A percentile compares a stretch with the other conserved stretches of the same genome.
These are phyloP conservation scores for Forsythia suspensa DNA, from an alignment of 257 asterid species.

Conservation along the genomic window DNA sequence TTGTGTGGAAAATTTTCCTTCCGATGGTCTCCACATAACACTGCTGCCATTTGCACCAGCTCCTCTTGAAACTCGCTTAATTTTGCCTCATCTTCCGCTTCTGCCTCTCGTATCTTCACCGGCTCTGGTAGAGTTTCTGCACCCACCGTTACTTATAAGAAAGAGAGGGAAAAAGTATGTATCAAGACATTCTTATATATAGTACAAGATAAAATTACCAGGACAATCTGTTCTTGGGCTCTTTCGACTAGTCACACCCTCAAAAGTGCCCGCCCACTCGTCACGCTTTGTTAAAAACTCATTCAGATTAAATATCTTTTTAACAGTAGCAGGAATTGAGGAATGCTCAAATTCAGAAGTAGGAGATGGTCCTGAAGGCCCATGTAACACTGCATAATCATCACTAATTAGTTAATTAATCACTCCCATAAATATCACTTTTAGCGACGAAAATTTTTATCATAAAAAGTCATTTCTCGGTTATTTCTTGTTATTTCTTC, in stretches of 20 bases:
- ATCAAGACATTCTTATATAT: neutral
- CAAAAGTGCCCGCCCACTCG: slow-evolving; percentile 78
- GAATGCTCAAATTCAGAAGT: slow-evolving; percentile 75
- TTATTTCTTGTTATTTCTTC: too few relatives aligned
- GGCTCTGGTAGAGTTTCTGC: slow-evolving; percentile 42
- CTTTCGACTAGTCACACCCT: slow-evolving; percentile 40
- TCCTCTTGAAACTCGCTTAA: slow-evolving; percentile 46
- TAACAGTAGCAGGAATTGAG: slow-evolving; percentile 74
- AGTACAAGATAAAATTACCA: slow-evolving; percentile 29
- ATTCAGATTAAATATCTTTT: slow-evolving; percentile 59
- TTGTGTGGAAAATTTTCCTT: slow-evolving; percentile 34
- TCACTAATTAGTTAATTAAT: neutral
- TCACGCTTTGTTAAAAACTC: slow-evolving; percentile 64
- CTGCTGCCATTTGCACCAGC: slow-evolving; percentile 52
- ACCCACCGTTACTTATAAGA: neutral
- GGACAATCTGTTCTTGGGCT: slow-evolving; percentile 73
- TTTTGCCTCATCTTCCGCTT: slow-evolving; percentile 30
- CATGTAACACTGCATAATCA: slow-evolving; percentile 35
- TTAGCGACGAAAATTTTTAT: neutral
- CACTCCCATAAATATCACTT: neutral
- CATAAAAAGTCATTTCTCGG: neutral
- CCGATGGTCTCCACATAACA: slow-evolving; percentile 40
- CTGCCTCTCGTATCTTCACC: slow-evolving; percentile 25
- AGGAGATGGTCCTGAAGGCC: slow-evolving; percentile 61
- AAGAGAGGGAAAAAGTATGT: neutral